These are phyloP conservation scores for Xylariales sp. DNA, from an alignment of 2,329 filamentous ascomycete genomes.

Conservation along the genomic window DNA sequence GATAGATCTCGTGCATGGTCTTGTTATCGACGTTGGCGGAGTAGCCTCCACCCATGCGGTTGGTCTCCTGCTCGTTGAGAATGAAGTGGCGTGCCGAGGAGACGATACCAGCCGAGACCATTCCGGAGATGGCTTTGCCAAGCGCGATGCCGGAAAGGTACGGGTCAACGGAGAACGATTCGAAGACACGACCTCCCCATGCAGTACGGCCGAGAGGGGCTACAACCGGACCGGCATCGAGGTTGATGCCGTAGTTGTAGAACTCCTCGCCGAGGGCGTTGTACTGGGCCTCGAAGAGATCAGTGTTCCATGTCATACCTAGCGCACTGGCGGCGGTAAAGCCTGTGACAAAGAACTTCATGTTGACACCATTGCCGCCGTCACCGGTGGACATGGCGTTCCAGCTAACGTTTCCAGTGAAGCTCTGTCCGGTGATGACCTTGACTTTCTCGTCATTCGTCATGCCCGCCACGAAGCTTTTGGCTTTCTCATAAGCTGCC, in stretches of 20 bases:
- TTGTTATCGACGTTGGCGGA: neutral
- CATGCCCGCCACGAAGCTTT: neutral
- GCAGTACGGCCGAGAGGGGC: conserved; percentile 4
- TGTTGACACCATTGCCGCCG: conserved; percentile 11
- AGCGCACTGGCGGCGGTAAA: conserved; percentile 11
- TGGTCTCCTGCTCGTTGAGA: neutral
- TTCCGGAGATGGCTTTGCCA: neutral
- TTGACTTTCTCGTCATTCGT: neutral
- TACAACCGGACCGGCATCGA: conserved; percentile 9
- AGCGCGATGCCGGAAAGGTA: neutral
- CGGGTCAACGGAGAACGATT: neutral
- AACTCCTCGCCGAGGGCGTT: conserved; percentile 11
- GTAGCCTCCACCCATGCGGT: neutral
- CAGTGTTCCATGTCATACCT: conserved; percentile 13
- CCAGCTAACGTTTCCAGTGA: neutral
- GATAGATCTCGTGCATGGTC: neutral
- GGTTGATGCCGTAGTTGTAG: conserved; percentile 10
- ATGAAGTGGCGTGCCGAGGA: neutral
- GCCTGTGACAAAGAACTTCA: conserved; percentile 12
- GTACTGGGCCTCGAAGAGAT: conserved; percentile 11
- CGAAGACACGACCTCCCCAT: neutral
- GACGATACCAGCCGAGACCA: neutral
- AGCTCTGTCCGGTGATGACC: neutral
- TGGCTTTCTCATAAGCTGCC: neutral
- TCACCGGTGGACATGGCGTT: conserved; percentile 5